Conservation (phyloP, 2,329 filamentous ascomycete species). For the Verticillium nubilum region DNA sequence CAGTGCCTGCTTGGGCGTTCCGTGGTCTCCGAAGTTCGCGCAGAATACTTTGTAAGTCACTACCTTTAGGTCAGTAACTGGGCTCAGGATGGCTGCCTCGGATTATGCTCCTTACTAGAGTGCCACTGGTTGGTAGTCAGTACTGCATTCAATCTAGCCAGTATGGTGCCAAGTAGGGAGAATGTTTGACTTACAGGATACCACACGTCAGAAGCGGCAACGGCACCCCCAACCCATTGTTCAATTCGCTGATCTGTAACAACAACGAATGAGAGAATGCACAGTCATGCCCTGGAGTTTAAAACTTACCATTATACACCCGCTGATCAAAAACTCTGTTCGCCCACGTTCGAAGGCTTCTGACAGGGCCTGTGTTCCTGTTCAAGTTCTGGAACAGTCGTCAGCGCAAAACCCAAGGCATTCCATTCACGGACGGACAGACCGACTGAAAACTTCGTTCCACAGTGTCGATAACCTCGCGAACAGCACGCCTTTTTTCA, state of each 20-base stretch:
- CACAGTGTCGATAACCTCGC: slow-evolving; percentile 23
- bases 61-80: not conserved
- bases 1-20: slow-evolving; percentile 16
- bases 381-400: not conserved
- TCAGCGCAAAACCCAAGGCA: too few relatives aligned
- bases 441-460: slow-evolving; percentile 25
- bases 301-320: slow-evolving; percentile 5
- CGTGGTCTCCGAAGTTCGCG: slow-evolving; percentile 30
- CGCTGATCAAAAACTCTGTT: not conserved
- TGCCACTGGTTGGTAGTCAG: too few relatives aligned
- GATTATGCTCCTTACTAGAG: not conserved
- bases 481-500: slow-evolving; percentile 27
- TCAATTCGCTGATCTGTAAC: not conserved
- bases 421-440: slow-evolving; percentile 6
- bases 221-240: not conserved
- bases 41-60: slow-evolving; percentile 25
- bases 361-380: not conserved
- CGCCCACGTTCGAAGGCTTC: not conserved
- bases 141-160: too few relatives aligned
- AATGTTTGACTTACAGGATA: slow-evolving; percentile 5
- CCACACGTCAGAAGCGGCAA: not conserved
- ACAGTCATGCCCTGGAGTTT: not conserved
- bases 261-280: not conserved
- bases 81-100: slow-evolving; percentile 28
- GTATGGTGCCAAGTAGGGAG: not conserved